Base-by-base conservation (phyloP, 129 eudicot genomes). In the Artemisia argyi region DNA sequence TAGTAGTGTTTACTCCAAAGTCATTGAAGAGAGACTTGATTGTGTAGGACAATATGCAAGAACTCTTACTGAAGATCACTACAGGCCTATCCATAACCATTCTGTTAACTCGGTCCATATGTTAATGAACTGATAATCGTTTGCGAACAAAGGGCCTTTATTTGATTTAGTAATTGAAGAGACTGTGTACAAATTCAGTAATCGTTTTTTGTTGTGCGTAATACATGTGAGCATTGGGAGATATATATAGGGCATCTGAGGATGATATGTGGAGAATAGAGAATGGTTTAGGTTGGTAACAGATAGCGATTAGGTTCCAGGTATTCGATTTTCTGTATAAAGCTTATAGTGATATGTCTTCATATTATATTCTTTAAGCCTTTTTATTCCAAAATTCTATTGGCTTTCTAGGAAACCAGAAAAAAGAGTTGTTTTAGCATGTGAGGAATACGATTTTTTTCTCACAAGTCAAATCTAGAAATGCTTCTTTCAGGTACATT, bases 1-100 rank as follows among this genome's bases (percentile, higher is more conserved):
- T 83, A 0, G 69, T 74, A 0, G 87, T 84, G 75, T 86, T 86
- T 0, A 81, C 91, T 1, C 96, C 96, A n/a, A 84, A 83, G 39
- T 80, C 86, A 22, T 32, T 54, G 6, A 91, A 39, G 47, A 88
- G 91, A 2, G 86, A 79, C 73, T 83, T 85, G 28, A 88, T 64
- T 0, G 95, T 81, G 85, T 88, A 79, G 73, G 86, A 73, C 74
- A 91, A 73, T 81, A 86, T 78, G 66, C 90, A 91, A 3, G 78
- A 72, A 14, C 71, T 91, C 84, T 86, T 86, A 83, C 92, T 89
- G 58, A 88, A 91, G 75, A 91, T 83, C 73, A 91, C 91, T 76
- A 89, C 86, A 20, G 93, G 89, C 85, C 79, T 88, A 24, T 84
- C 84, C 2, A 79, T 70, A 70, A 86, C 93, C 88, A 91, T 79